These are phyloP conservation scores for Puccinellia tenuiflora DNA, from an alignment of 176 grass and related monocot species.

Conservation along the genomic window DNA sequence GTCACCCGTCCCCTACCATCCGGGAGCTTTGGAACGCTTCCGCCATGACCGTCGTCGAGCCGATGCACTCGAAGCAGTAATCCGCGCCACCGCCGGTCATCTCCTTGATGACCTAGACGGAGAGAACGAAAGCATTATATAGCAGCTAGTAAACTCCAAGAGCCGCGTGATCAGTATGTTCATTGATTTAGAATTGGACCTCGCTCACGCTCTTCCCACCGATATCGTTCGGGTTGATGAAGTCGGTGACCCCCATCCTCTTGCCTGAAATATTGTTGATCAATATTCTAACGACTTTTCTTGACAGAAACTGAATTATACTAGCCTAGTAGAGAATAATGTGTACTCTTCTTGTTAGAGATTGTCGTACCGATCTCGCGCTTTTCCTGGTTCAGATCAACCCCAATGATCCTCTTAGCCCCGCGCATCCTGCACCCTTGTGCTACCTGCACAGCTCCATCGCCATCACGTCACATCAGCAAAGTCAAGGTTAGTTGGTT, in stretches of 20 bases:
- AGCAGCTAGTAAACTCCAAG: neutral
- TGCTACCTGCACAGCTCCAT: conserved; percentile 25
- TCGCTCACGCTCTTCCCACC: conserved; percentile 9
- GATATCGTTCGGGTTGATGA: conserved; percentile 23
- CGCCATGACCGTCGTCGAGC: conserved; percentile 25
- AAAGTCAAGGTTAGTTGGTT: neutral
- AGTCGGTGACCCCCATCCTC: conserved; percentile 30
- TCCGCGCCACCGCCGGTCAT: conserved; percentile 52
- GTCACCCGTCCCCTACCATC: neutral
- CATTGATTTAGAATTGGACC: neutral
- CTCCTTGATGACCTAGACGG: conserved; percentile 36
- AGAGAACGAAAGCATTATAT: neutral
- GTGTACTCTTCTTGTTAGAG: neutral
- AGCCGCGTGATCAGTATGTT: no score
- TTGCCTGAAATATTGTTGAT: neutral
- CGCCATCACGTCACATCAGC: neutral
- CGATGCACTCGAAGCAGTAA: conserved; percentile 62
- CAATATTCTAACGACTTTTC: neutral
- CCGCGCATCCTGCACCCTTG: conserved; percentile 41
- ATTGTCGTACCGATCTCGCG: conserved; percentile 7
- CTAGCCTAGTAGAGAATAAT: neutral
- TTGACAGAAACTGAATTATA: neutral
- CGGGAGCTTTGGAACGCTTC: conserved; percentile 47
- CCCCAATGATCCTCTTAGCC: conserved; percentile 39
- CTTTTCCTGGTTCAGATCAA: conserved; percentile 47